These are phyloP conservation scores for Paecilomyces sp. DNA, from an alignment of 2,329 filamentous ascomycete genomes.

Conservation along the genomic window DNA sequence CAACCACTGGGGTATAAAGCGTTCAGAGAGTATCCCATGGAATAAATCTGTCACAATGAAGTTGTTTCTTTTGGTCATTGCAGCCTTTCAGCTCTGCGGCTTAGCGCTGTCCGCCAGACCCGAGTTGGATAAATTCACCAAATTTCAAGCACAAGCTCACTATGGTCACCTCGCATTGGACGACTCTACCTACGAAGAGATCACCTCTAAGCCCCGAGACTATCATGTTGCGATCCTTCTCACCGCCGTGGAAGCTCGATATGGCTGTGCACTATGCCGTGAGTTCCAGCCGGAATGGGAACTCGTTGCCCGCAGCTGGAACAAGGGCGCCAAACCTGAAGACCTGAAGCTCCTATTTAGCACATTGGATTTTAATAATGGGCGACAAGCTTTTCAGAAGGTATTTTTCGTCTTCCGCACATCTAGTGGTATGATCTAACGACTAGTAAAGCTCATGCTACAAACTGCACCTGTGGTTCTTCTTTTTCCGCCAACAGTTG, in stretches of 20 bases:
- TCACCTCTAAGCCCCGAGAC: constrained; percentile 73
- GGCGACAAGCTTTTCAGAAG: constrained; percentile 77
- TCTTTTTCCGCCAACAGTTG: constrained; percentile 76
- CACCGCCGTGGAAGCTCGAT: constrained; percentile 77
- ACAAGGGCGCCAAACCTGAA: constrained; percentile 63
- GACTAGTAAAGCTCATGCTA: constrained; percentile 63
- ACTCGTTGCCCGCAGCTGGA: constrained; percentile 77
- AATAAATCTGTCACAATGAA: constrained; percentile 22
- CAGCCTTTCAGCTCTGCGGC: constrained; percentile 29
- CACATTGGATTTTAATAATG: constrained; percentile 81
- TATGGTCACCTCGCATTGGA: constrained; percentile 68
- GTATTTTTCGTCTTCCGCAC: constrained; percentile 43
- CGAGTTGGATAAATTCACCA: constrained; percentile 59
- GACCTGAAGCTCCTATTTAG: constrained; percentile 60
- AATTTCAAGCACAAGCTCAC: constrained; percentile 62
- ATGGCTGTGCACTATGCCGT: constrained; percentile 76
- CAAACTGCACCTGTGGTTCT: constrained; percentile 90
- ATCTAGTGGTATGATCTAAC: constrained; percentile 3
- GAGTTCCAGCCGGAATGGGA: constrained; percentile 96
- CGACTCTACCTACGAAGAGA: constrained; percentile 65
- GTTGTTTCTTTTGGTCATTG: constrained; percentile 24
- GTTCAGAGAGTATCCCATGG: not conserved
- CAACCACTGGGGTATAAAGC: not conserved
- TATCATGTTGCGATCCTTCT: constrained; percentile 77
- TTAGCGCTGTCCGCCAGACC: constrained; percentile 45